phyloP scores from a whole-genome alignment of 2,329 filamentous ascomycete genomes.

The Aspergillus fijiensis region DNA sequence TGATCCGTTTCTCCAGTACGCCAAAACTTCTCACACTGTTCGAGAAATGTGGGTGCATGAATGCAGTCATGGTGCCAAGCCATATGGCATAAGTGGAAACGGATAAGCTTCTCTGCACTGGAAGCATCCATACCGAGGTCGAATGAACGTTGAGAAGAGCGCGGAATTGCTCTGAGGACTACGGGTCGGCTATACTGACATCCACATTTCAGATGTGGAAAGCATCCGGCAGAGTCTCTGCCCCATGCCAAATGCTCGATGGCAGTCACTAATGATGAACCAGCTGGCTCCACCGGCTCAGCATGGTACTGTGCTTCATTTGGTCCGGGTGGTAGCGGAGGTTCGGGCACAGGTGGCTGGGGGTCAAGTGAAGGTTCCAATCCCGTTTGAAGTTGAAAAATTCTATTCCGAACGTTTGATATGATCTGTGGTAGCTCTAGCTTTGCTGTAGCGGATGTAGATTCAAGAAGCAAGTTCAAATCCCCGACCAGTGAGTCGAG shows the following conservation, averaged over 20 bases:
- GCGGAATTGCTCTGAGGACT: constrained; percentile 1
- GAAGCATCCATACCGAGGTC: constrained; percentile 15
- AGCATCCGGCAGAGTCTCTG: constrained; percentile 36
- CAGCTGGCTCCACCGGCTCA: constrained; percentile 22
- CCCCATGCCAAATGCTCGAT: constrained; percentile 42
- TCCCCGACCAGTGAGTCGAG: constrained; percentile 23
- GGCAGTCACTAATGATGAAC: constrained; percentile 30
- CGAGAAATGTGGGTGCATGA: constrained; percentile 26
- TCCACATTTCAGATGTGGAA: constrained; percentile 34
- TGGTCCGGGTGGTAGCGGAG: not conserved
- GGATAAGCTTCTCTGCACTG: constrained; percentile 24
- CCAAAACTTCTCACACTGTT: constrained; percentile 28
- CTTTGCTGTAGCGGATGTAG: constrained; percentile 1
- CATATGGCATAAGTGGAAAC: constrained; percentile 24
- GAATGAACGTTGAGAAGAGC: constrained; percentile 2
- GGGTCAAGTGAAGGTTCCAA: constrained; percentile 1
- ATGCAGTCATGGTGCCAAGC: constrained; percentile 29
- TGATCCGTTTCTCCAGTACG: constrained; percentile 23
- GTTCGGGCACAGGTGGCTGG: not conserved
- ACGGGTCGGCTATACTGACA: constrained; percentile 25
- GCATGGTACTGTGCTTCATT: constrained; percentile 2
- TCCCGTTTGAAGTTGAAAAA: constrained; percentile 24
- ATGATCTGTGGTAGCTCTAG: not conserved
- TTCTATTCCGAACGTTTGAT: constrained; percentile 18
- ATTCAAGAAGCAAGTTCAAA: constrained; percentile 14